These are phyloP conservation scores for Capronia americana DNA, from an alignment of 2,329 filamentous ascomycete species.

Conservation along the genomic window DNA sequence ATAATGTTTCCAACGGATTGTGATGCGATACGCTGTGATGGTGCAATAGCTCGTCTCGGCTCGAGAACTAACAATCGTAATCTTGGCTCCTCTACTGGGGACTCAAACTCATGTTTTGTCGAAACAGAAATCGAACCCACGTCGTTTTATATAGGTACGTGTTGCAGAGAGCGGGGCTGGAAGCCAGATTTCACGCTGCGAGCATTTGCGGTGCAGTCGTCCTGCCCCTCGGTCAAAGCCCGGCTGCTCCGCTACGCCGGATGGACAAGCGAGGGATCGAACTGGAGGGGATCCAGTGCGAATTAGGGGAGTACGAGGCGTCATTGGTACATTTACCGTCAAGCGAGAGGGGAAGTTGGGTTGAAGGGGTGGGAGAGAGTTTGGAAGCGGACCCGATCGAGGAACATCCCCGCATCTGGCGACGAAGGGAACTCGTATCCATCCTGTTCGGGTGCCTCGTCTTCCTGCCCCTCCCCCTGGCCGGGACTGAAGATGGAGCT, in stretches of 20 bases:
- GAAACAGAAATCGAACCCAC: too few relatives aligned
- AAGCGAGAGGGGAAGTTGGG: background rate
- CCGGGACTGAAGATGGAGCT: background rate
- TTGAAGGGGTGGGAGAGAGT: background rate
- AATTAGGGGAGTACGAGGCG: background rate
- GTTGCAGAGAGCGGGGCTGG: background rate
- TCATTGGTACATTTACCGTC: background rate
- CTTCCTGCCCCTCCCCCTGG: background rate
- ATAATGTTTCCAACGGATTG: too few relatives aligned
- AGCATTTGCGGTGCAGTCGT: background rate
- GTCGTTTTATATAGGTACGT: background rate
- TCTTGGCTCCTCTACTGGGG: too few relatives aligned
- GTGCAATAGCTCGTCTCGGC: too few relatives aligned
- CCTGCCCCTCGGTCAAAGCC: background rate
- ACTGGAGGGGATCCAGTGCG: background rate
- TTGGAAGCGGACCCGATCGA: background rate
- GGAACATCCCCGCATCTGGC: background rate
- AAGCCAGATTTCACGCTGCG: background rate
- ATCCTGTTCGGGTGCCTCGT: background rate
- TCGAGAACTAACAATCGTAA: too few relatives aligned
- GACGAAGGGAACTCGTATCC: background rate
- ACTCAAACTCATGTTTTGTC: too few relatives aligned
- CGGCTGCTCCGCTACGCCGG: slow-evolving; percentile 3
- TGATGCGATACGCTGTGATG: too few relatives aligned
- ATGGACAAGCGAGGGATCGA: background rate